These are phyloP conservation scores for Cynara cardunculus DNA, from an alignment of 129 eudicot species.

Conservation along the genomic window DNA sequence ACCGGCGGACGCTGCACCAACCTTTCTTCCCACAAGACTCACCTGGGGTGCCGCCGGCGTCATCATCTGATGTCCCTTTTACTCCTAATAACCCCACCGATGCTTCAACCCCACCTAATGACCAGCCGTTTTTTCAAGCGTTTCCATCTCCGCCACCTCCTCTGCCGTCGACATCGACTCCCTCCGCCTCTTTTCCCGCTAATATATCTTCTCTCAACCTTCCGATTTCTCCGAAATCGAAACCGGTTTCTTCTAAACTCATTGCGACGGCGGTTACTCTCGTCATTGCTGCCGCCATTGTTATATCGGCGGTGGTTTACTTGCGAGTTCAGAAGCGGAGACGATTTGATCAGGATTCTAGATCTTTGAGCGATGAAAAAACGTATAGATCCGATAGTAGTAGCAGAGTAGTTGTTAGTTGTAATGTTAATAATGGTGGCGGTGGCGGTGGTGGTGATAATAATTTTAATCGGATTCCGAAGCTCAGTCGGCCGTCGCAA, in stretches of 20 bases:
- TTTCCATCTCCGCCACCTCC: slow-evolving; percentile 36
- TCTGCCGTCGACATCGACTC: slow-evolving; percentile 26
- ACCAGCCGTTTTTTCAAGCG: slow-evolving; percentile 43
- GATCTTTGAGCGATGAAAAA: slow-evolving; percentile 26
- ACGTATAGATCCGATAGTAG: slow-evolving; percentile 42
- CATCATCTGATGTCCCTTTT: slow-evolving; percentile 20
- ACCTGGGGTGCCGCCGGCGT: slow-evolving; percentile 10
- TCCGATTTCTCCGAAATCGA: slow-evolving; percentile 50
- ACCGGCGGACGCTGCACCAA: slow-evolving; percentile 83
- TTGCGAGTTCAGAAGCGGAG: slow-evolving; percentile 35
- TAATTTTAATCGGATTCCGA: slow-evolving; percentile 24
- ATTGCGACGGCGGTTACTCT: slow-evolving; percentile 50
- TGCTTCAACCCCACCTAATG: slow-evolving; percentile 27
- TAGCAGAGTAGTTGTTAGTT: slow-evolving; percentile 13
- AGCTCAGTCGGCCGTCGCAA: slow-evolving; percentile 55
- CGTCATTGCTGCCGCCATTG: slow-evolving; percentile 52
- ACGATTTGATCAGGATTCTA: slow-evolving; percentile 4
- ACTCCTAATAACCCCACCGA: slow-evolving; percentile 43
- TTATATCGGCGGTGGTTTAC: slow-evolving; percentile 36
- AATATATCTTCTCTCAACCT: slow-evolving; percentile 57
- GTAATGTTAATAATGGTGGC: neutral
- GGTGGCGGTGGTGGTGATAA: neutral
- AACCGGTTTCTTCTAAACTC: slow-evolving; percentile 52
- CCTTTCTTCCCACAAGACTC: slow-evolving; percentile 63
- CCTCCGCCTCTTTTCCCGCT: slow-evolving; percentile 66